Conservation (phyloP, 1,284 basidiomycete species). For the Cryptococcus amylolentus region DNA sequence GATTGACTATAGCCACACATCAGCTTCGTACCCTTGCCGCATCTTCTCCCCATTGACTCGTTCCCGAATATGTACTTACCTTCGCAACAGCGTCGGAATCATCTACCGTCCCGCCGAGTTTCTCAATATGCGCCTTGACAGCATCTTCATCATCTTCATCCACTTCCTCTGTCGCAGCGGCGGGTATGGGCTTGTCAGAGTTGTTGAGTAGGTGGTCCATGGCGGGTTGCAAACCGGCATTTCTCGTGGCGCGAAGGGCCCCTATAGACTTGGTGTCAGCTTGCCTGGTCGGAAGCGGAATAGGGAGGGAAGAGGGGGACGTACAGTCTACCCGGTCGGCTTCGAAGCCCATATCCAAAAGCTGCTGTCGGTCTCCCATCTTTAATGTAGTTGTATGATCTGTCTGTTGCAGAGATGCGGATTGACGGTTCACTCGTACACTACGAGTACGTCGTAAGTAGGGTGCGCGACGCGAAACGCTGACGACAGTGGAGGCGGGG, state of each 20-base stretch:
- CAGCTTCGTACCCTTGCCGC: background rate
- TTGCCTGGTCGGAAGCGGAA: no score
- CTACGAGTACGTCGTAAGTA: no score
- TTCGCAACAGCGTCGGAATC: constrained; percentile 32
- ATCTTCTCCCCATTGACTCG: background rate
- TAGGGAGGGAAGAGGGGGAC: constrained; percentile 32
- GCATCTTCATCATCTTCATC: constrained; percentile 66
- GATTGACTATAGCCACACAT: constrained; percentile 25
- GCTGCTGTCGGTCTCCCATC: constrained; percentile 64
- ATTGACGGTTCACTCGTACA: background rate
- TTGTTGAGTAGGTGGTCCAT: constrained; percentile 83
- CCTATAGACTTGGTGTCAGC: constrained; percentile 52
- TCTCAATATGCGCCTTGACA: constrained; percentile 51
- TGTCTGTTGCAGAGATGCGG: background rate
- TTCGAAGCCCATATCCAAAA: constrained; percentile 83
- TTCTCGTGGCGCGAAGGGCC: constrained; percentile 75
- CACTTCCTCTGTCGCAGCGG: constrained; percentile 47
- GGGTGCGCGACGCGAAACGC: no score
- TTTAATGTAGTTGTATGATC: background rate
- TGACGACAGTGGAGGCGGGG: no score
- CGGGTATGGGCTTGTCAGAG: constrained; percentile 66
- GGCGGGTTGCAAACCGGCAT: constrained; percentile 70
- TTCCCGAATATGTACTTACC: constrained; percentile 18
- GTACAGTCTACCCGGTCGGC: constrained; percentile 74
- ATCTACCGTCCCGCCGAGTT: constrained; percentile 35